phyloP scores from a whole-genome alignment of 2,329 filamentous ascomycete genomes.

The Pseudogymnoascus sp. region DNA sequence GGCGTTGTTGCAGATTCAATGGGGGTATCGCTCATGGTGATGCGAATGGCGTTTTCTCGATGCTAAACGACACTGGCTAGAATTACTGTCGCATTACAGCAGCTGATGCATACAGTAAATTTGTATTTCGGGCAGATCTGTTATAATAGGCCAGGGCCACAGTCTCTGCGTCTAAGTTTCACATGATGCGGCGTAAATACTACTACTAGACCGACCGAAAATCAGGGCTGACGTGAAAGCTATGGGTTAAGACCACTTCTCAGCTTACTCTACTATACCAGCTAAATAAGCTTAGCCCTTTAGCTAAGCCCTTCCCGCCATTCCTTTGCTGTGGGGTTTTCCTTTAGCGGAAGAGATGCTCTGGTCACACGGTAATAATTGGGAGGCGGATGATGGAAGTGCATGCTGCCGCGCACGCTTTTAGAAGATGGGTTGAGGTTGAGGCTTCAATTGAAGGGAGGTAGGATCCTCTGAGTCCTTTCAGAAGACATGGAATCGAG shows the following conservation, averaged over 20 bases:
- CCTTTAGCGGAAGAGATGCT: background rate
- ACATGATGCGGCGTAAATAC: background rate
- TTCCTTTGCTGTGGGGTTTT: background rate
- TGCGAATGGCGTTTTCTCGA: no score
- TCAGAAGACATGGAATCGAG: background rate
- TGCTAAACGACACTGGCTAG: background rate
- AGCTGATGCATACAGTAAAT: background rate
- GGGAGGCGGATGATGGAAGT: background rate
- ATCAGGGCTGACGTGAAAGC: background rate
- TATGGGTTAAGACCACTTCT: background rate
- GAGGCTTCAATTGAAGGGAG: background rate
- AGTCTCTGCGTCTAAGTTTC: background rate
- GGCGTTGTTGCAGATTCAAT: background rate
- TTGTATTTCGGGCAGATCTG: background rate
- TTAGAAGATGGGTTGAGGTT: background rate
- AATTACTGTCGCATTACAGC: background rate
- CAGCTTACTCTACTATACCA: background rate
- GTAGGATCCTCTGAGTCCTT: background rate
- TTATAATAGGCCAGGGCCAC: background rate
- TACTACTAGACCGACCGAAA: background rate
- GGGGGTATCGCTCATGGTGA: background rate
- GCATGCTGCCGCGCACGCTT: background rate
- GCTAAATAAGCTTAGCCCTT: background rate
- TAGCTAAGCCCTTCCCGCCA: background rate
- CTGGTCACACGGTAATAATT: background rate